Percentiles rank a stretch among this genome's conserved stretches.
phyloP scores from a whole-genome alignment of 2,329 filamentous ascomycete species.

The Westerdykella aurantiaca region DNA sequence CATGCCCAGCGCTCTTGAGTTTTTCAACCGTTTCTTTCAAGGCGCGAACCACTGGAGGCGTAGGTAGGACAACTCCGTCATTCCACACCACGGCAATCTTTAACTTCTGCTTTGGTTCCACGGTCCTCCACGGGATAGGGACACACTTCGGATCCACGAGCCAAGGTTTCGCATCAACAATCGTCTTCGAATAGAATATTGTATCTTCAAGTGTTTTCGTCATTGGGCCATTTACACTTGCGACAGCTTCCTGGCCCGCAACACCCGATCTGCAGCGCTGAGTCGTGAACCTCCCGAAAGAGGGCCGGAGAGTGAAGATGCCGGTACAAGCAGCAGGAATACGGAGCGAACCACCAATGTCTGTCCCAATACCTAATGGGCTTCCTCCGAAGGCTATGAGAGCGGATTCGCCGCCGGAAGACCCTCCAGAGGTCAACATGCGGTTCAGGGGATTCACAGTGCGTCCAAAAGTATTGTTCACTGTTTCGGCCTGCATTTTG shows the following conservation, averaged over 20 bases:
- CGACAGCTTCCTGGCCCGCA: constrained; percentile 60
- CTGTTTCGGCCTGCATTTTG: constrained; percentile 47
- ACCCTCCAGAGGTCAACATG: constrained; percentile 56
- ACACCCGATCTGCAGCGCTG: constrained; percentile 51
- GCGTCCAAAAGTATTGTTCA: constrained; percentile 60
- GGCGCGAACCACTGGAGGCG: constrained; percentile 51
- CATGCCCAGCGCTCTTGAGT: constrained; percentile 47
- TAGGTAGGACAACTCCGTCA: constrained; percentile 47
- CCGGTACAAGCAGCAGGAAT: constrained; percentile 54
- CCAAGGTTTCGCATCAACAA: constrained; percentile 47
- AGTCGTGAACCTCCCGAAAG: constrained; percentile 57
- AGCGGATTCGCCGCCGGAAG: constrained; percentile 62
- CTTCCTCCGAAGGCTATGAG: constrained; percentile 56
- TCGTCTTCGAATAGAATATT: constrained; percentile 37
- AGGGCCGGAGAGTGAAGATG: constrained; percentile 53
- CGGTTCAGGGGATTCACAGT: constrained; percentile 59
- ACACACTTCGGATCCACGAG: constrained; percentile 48
- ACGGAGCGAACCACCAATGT: constrained; percentile 56
- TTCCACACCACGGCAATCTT: constrained; percentile 52
- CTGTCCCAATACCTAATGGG: constrained; percentile 57
- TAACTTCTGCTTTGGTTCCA: constrained; percentile 44
- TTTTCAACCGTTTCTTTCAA: constrained; percentile 51
- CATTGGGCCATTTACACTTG: constrained; percentile 60
- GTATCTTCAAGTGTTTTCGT: constrained; percentile 51
- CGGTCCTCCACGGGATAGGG: constrained; percentile 48